Evolutionary conservation across 31 red algal species (phyloP), one percentile per base, ranked within the genome.

Genomic region (Endocladia muricata): DNA sequence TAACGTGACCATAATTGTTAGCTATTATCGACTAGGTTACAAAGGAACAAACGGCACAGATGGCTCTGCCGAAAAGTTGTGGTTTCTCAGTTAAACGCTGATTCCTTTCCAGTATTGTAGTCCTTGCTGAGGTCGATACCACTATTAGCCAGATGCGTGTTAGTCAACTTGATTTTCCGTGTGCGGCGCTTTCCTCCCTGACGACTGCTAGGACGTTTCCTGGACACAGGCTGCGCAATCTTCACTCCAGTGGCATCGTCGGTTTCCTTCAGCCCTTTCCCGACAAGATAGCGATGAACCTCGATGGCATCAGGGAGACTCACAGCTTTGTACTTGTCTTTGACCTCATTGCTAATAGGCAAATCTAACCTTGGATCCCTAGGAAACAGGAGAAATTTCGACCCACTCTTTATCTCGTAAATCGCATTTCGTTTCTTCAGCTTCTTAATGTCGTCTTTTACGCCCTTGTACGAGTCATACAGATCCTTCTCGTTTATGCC

Each of bases 131-230:
- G 61, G 37, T 96, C 93, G 35, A 96, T 76, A 22, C 36, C 82
- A n/a, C 73, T 82, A 35, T 88, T 88, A 44, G 83, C 80, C 81
- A 96, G 80, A 60, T 96, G 93, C 23, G 79, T 84, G 41, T 96
- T 96, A 37, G 93, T 96, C n/a, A 96, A 57, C 52, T 84, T 89
- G 39, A 86, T 77, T 38, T 77, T 67, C 37, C 68, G 73, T 22
- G 59, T 60, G 13, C 76, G 68, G 29, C 70, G 73, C 26, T 63
- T 26, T 39, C 59, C 68, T 37, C 58, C 57, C 23, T 60, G 35
- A 33, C 85, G 66, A 48, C 76, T 48, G 65, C 76, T 72, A 13
- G 62, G 90, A 41, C 78, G 82, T 55, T 83, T 83, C 47, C 79
- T 71, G 6, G 79, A 59, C 36, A 83, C 56, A 9, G 65, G 79